Conservation (phyloP, 2,329 filamentous ascomycete genomes). For the Xylariales sp. region DNA sequence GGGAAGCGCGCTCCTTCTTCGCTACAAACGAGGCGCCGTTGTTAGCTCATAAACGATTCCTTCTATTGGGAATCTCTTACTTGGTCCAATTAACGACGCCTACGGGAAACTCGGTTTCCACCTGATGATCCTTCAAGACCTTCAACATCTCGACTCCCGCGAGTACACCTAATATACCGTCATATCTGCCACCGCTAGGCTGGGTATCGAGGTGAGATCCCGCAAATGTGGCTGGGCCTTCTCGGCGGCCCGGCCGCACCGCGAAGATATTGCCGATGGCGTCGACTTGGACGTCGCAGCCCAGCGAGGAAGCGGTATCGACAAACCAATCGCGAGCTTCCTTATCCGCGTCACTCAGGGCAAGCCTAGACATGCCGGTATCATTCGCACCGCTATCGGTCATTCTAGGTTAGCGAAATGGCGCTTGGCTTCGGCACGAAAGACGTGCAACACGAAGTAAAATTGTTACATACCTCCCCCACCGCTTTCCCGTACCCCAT, state of each 20-base stretch:
- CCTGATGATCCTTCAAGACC: constrained; percentile 72
- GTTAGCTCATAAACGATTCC: background rate
- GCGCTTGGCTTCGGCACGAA: background rate
- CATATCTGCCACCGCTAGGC: constrained; percentile 74
- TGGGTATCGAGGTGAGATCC: constrained; percentile 78
- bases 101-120: constrained; percentile 77
- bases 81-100: constrained; percentile 85
- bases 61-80: constrained; percentile 37
- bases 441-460: constrained; percentile 2
- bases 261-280: constrained; percentile 86
- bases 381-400: constrained; percentile 63
- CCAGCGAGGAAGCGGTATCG: constrained; percentile 68
- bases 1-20: constrained; percentile 87
- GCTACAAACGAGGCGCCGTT: constrained; percentile 2
- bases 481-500: constrained; percentile 74
- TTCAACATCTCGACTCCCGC: constrained; percentile 79
- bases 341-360: constrained; percentile 78
- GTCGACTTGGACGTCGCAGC: constrained; percentile 76
- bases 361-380: constrained; percentile 80
- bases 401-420: constrained; percentile 21
- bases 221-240: constrained; percentile 73
- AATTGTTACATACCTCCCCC: constrained; percentile 66
- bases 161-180: constrained; percentile 80
- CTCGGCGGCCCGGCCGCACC: constrained; percentile 69
- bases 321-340: constrained; percentile 81